Evolutionary conservation across 208 protist genomes (phyloP), one percentile per base, ranked within the genome.

Genomic region (Acanthamoeba healyi): DNA sequence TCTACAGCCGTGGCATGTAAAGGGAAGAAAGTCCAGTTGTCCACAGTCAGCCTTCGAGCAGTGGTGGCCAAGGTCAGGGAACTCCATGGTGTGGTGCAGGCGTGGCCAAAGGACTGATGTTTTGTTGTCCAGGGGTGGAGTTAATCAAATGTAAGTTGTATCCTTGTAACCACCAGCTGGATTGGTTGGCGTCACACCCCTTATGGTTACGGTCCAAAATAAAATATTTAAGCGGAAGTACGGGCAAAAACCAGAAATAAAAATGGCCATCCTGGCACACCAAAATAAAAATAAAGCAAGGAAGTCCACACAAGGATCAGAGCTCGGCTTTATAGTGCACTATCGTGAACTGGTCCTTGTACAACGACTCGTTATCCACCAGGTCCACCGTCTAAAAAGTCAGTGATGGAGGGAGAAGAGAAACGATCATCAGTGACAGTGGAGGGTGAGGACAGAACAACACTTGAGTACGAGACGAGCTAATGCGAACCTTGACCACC

Each of bases 61-160:
- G n/a, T 70, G 61, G 7, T 10, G 61, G 61, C 61, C 61, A 12
- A 70, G 61, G 10, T 95, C 63, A 24, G 93, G 89, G 38, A 95
- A 95, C 63, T 95, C 93, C 93, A 95, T 94, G 34, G 7, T 44
- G 6, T n/a, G 63, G 44, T 12, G 44, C 12, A 12, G 44, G 44
- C 12, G 44, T 49, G 44, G 44, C 44, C 44, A 49, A 49, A 49
- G 44, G 44, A 49, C 44, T 49, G 44, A 49, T 15, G 4, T 49
- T 4, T 49, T 49, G 12, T 49, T 12, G 44, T 49, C 12, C 7
- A 4, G 7, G 44, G 44, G 44, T 49, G 44, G 44, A 49, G 44
- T 15, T 49, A 49, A 49, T 49, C 7, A 49, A 49, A 49, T 12
- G 44, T 49, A 15, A 49, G 44, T 4, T 49, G 44, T 49, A 49